Conservation (phyloP, 495 filamentous ascomycete genomes). For the Tuber microsphaerosporum region DNA sequence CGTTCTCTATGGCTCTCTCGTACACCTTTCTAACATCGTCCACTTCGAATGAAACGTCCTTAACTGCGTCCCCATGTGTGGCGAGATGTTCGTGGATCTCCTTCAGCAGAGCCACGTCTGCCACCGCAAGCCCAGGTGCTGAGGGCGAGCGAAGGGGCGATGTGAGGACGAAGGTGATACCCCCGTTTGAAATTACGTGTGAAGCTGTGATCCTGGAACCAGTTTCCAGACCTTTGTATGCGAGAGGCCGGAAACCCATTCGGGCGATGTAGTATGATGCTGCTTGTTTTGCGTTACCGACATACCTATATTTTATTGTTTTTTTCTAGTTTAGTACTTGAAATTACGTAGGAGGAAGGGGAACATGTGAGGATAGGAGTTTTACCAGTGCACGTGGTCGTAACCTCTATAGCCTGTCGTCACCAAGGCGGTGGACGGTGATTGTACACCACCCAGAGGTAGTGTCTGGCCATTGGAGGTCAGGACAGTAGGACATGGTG, state of each 20-base stretch:
- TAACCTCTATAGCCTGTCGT: conserved; percentile 66
- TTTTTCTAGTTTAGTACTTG: neutral
- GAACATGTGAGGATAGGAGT: neutral
- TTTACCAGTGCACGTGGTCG: conserved; percentile 77
- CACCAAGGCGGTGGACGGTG: conserved; percentile 43
- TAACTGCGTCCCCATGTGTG: conserved; percentile 80
- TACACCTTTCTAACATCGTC: conserved; percentile 74
- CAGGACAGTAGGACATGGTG: conserved; percentile 44
- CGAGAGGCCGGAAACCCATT: conserved; percentile 72
- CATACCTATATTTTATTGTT: conserved; percentile 44
- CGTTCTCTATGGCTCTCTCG: conserved; percentile 58
- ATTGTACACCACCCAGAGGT: conserved; percentile 42
- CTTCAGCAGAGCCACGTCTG: conserved; percentile 45
- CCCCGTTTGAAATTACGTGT: conserved; percentile 71
- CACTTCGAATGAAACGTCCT: conserved; percentile 86
- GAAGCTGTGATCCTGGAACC: conserved; percentile 66
- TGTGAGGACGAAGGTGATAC: conserved; percentile 73
- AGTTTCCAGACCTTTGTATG: conserved; percentile 81
- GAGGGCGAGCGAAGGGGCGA: conserved; percentile 64
- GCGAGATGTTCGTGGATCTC: conserved; percentile 67
- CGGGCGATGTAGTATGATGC: conserved; percentile 76
- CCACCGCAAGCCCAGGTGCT: conserved; percentile 44
- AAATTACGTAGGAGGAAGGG: neutral
- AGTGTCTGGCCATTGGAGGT: conserved; percentile 42
- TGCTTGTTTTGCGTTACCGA: conserved; percentile 91